A percentile compares a stretch with the other conserved stretches of the same genome.
Evolutionary conservation across 768 basidiomycete species (phyloP).

Genomic region (Lactarius deliciosus): DNA sequence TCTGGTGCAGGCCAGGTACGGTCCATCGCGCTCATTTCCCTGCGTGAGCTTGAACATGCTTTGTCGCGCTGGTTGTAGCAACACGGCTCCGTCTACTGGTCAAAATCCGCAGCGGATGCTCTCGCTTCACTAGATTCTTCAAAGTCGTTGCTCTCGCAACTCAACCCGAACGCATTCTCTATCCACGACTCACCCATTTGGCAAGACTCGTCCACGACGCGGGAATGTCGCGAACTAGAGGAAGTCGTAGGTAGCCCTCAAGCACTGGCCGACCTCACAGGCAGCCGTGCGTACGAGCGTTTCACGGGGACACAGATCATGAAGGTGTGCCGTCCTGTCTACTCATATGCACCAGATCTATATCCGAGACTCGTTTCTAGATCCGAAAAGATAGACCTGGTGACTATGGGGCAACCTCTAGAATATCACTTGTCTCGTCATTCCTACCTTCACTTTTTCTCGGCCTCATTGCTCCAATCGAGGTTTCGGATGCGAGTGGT

Average conservation of each 20-base stretch:
- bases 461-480: constrained; percentile 73
- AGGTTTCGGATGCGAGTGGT: constrained; percentile 86
- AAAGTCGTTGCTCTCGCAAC: constrained; percentile 54
- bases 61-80: constrained; percentile 45
- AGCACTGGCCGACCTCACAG: constrained; percentile 70
- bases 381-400: constrained; percentile 54
- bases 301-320: constrained; percentile 88
- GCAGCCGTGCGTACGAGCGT: constrained; percentile 82
- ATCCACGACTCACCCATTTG: constrained; percentile 73
- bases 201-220: constrained; percentile 86
- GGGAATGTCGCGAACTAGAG: constrained; percentile 71
- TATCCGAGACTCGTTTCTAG: constrained; percentile 37
- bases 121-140: constrained; percentile 55
- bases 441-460: constrained; percentile 84
- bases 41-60: constrained; percentile 5
- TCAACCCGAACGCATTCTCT: constrained; percentile 66
- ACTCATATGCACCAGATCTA: background rate
- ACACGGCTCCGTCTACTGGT: constrained; percentile 90
- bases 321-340: constrained; percentile 47
- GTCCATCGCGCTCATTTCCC: background rate
- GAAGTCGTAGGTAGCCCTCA: constrained; percentile 66
- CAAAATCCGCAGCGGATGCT: constrained; percentile 47
- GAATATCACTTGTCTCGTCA: constrained; percentile 79
- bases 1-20: constrained; percentile 79
- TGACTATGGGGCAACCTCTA: constrained; percentile 57